These are phyloP conservation scores for Leccinum idahoense DNA, from an alignment of 1,284 basidiomycete genomes.

Conservation along the genomic window DNA sequence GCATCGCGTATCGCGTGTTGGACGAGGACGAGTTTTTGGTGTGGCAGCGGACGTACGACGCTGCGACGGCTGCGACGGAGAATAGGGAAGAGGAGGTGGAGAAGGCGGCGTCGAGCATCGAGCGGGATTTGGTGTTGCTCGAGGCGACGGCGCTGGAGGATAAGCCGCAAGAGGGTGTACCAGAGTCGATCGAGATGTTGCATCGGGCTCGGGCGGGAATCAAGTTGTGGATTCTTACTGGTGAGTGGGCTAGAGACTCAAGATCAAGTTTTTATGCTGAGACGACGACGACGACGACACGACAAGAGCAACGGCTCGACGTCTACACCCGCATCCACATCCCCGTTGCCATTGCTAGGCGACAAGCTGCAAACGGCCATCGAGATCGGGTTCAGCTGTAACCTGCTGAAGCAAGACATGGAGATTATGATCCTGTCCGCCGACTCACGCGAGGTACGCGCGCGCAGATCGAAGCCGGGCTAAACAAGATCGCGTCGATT, in stretches of 20 bases:
- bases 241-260: constrained; percentile 29
- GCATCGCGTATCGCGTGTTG: constrained; percentile 80
- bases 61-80: constrained; percentile 68
- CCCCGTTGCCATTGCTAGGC: constrained; percentile 41
- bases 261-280: background rate
- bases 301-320: too few species aligned
- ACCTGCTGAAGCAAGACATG: constrained; percentile 86
- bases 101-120: constrained; percentile 83
- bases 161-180: constrained; percentile 95
- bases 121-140: constrained; percentile 77
- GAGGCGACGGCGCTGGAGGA: constrained; percentile 97
- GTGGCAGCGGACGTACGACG: constrained; percentile 83
- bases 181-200: constrained; percentile 89
- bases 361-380: constrained; percentile 98
- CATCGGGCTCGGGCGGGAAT: constrained; percentile 79
- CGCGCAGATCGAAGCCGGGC: constrained; percentile 84
- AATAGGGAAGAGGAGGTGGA: constrained; percentile 91
- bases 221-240: constrained; percentile 94
- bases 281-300: too few species aligned
- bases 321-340: too few species aligned
- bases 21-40: constrained; percentile 78
- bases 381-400: constrained; percentile 93
- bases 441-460: constrained; percentile 73
- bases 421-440: constrained; percentile 96
- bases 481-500: constrained; percentile 91